Conservation (phyloP, 192 early-diverging fungal species). For the Gamsiella multidivaricata region DNA sequence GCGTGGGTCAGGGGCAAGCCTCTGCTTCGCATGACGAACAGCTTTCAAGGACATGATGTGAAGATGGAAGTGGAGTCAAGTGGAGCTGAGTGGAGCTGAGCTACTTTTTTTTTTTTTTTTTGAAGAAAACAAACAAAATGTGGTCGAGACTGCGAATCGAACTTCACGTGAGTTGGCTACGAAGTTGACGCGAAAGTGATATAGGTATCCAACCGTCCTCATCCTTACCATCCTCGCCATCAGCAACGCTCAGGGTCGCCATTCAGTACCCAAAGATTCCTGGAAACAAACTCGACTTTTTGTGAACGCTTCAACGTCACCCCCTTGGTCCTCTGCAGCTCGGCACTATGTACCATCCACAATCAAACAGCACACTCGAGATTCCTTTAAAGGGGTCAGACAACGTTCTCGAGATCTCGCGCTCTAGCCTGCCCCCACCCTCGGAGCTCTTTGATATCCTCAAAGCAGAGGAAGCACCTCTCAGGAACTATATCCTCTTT, state of each 20-base stretch:
- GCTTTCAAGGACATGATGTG: slow-evolving; percentile 48
- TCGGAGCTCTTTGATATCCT: slow-evolving; percentile 78
- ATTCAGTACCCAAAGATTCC: too few species aligned
- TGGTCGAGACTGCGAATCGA: too few species aligned
- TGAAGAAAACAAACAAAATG: too few species aligned
- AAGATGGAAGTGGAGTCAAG: slow-evolving; percentile 6
- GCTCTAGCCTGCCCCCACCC: slow-evolving; percentile 65
- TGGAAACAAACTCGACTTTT: too few species aligned
- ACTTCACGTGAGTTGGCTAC: too few species aligned
- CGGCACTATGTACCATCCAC: slow-evolving; percentile 28
- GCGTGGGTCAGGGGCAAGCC: slow-evolving; percentile 89
- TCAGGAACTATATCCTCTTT: slow-evolving; percentile 75
- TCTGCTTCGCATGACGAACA: slow-evolving; percentile 71
- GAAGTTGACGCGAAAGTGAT: too few species aligned
- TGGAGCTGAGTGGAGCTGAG: too few species aligned
- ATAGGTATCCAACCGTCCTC: too few species aligned
- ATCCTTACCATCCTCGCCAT: too few species aligned
- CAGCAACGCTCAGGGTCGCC: too few species aligned
- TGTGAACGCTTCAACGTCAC: too few species aligned
- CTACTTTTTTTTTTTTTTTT: slow-evolving; percentile 7
- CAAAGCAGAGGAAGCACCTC: slow-evolving; percentile 69
- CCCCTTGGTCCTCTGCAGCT: too few species aligned
- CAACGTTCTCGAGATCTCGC: slow-evolving; percentile 79
- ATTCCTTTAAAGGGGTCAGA: slow-evolving; percentile 70
- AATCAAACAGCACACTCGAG: slow-evolving; percentile 56